Base-by-base conservation (phyloP, 2,329 filamentous ascomycete species). In the Chrysoporthe cubensis region DNA sequence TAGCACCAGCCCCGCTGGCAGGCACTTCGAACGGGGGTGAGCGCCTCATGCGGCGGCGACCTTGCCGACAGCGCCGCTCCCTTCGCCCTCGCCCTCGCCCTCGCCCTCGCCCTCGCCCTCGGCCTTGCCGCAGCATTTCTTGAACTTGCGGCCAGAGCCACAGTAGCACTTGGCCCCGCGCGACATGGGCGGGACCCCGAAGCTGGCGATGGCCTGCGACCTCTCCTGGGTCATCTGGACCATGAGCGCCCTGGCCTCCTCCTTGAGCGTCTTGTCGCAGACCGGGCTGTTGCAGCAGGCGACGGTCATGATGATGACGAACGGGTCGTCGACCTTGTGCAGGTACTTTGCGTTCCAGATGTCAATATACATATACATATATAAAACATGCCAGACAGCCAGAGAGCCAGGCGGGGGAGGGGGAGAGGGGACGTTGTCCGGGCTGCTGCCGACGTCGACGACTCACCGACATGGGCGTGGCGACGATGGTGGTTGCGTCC, bases 221-320 rank as follows among this genome's bases (percentile, higher is more conserved):
- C 62, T 54, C 50, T 65, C 61, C 58, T 67, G 65, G 48, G 68
- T 63, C 68, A 70, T 68, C 54, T 70, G 68, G 32, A 43, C 46
- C 68, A 70, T 70, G 62, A 70, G 68, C 43, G 58, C 62, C 1
- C 52, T n/a, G 4, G 68, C 68, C 62, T 70, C 68, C 61, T 65
- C 34, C 68, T 68, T 70, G 18, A 70, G 62, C 18, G 26, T 60
- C 50, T 34, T 52, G 66, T 70, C 68, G 42, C 68, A 70, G 2
- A 14, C 52, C 5, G 26, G 18, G 1, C 40, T 21, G 46, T 54
- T 62, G 52, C 68, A 70, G 66, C 68, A 70, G 8, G 68, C 68
- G 37, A 70, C 68, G 5, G 68, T 68, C 68, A 70, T 70, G 68
- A 70, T 70, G 65, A 70, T 70, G 32, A 70, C 68, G 34, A 70